Evolutionary conservation across 139 green algal genomes (phyloP), one percentile per base, ranked within the genome.

Genomic region (Chlorella vulgaris): DNA sequence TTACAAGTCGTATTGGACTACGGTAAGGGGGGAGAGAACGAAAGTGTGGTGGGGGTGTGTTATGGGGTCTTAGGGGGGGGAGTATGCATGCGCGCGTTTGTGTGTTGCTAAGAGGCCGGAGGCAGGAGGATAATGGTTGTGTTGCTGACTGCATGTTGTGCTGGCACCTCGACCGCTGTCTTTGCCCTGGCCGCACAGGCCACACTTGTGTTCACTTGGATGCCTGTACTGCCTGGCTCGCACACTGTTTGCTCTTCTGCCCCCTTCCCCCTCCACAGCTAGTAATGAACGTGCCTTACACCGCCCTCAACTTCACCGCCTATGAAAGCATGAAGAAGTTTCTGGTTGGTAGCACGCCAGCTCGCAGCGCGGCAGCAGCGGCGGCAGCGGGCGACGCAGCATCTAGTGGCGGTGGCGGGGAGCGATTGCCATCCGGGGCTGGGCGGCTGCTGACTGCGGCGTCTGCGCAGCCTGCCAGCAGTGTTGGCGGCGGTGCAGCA

Each of bases 231-330:
- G 62, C 51, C 36, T 70, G 8, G 65, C 21, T n/a, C 61, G 29
- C 18, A 19, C 22, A 21, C 22, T 69, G 61, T 19, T n/a, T 36
- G 29, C 61, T 10, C 35, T 1, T 15, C 63, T 19, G 24, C 47
- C 22, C 18, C 47, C 29, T 28, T 63, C 10, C 47, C 31, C 47
- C 35, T 78, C 6, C 33, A 82, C 88, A 92, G 88, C 81, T 99
- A 0, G 65, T 98, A 26, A 99, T 98, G 95, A 99, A 99, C 86
- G 86, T 99, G 31, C 96, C 96, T 6, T 98, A 96, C 90, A 97
- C 92, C 0, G 91, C 96, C 4, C 85, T 99, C 58, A 93, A 99
- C 84, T 98, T 99, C 85, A 84, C 89, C 1, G 89, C 91, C 29
- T 99, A 99, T 85, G 96, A 99, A 73, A 89, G 82, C 2, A 83